These are phyloP conservation scores for Porphyrellus cyaneotinctus DNA, from an alignment of 768 basidiomycete genomes.

Conservation along the genomic window DNA sequence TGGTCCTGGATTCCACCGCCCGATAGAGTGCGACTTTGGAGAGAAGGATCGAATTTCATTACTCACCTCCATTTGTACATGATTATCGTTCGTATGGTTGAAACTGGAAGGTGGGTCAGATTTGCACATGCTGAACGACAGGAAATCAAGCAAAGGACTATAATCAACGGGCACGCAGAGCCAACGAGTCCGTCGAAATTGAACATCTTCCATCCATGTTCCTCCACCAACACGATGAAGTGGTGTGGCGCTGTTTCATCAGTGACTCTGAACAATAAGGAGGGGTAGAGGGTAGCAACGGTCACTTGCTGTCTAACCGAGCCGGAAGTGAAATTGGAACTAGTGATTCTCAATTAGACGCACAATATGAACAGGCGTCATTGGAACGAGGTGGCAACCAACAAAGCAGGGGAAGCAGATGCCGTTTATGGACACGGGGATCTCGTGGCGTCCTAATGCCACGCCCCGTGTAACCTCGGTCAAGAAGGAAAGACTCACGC, in stretches of 20 bases:
- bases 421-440: slow-evolving; percentile 9
- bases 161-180: background rate
- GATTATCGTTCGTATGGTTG: slow-evolving; percentile 66
- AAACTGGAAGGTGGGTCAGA: slow-evolving; percentile 45
- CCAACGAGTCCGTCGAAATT: background rate
- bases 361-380: slow-evolving; percentile 16
- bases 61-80: slow-evolving; percentile 69
- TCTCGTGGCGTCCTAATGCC: slow-evolving; percentile 16
- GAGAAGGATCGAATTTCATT: slow-evolving; percentile 14
- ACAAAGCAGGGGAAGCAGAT: background rate
- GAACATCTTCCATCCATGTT: background rate
- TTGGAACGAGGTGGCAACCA: slow-evolving; percentile 12
- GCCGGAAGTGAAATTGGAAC: slow-evolving; percentile 8
- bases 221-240: background rate
- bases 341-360: slow-evolving; percentile 18
- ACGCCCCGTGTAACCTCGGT: slow-evolving; percentile 5
- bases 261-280: slow-evolving; percentile 6
- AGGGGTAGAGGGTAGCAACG: slow-evolving; percentile 19
- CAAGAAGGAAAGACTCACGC: slow-evolving; percentile 44
- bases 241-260: slow-evolving; percentile 1
- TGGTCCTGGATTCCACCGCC: background rate
- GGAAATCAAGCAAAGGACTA: background rate
- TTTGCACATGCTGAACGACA: slow-evolving; percentile 5
- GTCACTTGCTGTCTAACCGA: slow-evolving; percentile 12
- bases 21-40: slow-evolving; percentile 19